Conservation (phyloP, 192 early-diverging fungal species). For the Coemansia sp. region DNA sequence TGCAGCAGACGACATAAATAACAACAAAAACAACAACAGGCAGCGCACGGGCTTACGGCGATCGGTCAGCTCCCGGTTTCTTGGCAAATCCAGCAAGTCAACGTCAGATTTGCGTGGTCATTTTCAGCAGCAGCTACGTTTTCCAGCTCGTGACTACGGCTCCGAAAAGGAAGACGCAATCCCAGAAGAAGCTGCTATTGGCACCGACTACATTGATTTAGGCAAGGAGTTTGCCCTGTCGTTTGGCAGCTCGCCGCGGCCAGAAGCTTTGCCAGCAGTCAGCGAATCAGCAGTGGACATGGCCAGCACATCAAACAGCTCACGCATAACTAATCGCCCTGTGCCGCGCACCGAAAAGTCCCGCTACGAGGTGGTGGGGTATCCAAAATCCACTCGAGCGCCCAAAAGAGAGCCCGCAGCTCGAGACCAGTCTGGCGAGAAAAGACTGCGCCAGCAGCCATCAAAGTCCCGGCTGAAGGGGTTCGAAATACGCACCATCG, state of each 20-base stretch:
- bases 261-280: background rate
- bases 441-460: conserved; percentile 5
- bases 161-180: conserved; percentile 8
- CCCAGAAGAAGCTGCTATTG: conserved; percentile 2
- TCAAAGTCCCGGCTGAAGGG: conserved; percentile 36
- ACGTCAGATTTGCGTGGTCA: conserved; percentile 19
- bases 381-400: conserved; percentile 36
- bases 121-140: conserved; percentile 2
- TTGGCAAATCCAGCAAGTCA: conserved; percentile 16
- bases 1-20: conserved; percentile 3
- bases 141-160: conserved; percentile 1
- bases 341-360: conserved; percentile 12
- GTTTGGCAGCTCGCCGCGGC: conserved; percentile 1
- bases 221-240: conserved; percentile 10
- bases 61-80: conserved; percentile 29
- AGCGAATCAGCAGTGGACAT: conserved; percentile 2
- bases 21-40: conserved; percentile 6
- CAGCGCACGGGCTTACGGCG: conserved; percentile 25
- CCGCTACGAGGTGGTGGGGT: conserved; percentile 30
- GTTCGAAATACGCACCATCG: conserved; percentile 42
- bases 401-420: background rate
- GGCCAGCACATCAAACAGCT: conserved; percentile 5
- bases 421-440: background rate
- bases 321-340: conserved; percentile 19
- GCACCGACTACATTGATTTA: conserved; percentile 3